Conservation (phyloP, 768 basidiomycete genomes). For the Lyophyllum atratum region DNA sequence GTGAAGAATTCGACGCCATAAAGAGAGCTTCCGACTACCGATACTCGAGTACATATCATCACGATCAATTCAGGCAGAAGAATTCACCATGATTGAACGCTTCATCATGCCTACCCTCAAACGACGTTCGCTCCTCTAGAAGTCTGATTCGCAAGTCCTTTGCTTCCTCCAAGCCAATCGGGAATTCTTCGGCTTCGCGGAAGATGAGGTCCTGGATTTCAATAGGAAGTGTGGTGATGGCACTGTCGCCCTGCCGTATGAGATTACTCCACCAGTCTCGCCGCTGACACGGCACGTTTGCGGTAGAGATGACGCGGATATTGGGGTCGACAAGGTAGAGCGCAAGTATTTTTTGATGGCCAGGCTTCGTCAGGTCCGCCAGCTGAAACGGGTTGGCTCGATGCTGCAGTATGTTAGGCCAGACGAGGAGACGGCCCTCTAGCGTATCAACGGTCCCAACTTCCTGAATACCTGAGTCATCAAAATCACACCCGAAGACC, state of each 20-base stretch:
- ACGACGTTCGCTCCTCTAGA: not conserved
- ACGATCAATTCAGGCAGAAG: not conserved
- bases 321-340: slow-evolving; percentile 38
- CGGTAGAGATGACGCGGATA: slow-evolving; percentile 20
- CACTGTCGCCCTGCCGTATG: slow-evolving; percentile 1
- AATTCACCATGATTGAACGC: not conserved
- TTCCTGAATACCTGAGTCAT: slow-evolving; percentile 17
- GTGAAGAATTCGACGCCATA: too few species aligned
- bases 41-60: too few species aligned
- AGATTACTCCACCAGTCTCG: slow-evolving; percentile 18
- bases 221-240: slow-evolving; percentile 15
- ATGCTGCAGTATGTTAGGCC: slow-evolving; percentile 37
- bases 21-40: too few species aligned
- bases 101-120: not conserved
- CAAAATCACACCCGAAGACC: slow-evolving; percentile 19
- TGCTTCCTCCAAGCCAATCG: slow-evolving; percentile 21
- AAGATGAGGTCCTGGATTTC: slow-evolving; percentile 19
- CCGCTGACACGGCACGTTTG: slow-evolving; percentile 26
- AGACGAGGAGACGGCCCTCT: slow-evolving; percentile 28
- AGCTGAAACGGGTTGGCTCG: slow-evolving; percentile 31
- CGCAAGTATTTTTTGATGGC: slow-evolving; percentile 37
- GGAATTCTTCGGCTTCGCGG: slow-evolving; percentile 16
- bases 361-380: slow-evolving; percentile 31
- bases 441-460: slow-evolving; percentile 26
- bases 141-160: not conserved